phyloP scores from a whole-genome alignment of 345 rosid species.

The Alliaria petiolata region DNA sequence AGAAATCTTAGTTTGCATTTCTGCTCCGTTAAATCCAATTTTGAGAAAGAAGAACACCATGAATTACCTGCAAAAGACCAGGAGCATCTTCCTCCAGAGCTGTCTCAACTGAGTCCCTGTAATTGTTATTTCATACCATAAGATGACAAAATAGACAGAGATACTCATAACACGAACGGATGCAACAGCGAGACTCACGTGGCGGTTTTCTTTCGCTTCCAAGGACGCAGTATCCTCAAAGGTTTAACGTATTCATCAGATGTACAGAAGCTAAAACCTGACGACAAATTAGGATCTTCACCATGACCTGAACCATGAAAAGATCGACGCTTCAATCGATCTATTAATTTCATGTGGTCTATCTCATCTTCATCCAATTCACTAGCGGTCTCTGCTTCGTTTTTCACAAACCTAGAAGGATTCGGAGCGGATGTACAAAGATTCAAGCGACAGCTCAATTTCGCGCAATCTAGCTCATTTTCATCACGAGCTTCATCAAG shows the following conservation, averaged over 20 bases:
- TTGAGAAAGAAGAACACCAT: neutral
- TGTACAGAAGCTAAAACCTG: constrained; percentile 30
- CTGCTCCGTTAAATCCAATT: neutral
- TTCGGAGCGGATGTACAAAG: constrained; percentile 4
- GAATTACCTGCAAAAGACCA: constrained; percentile 77
- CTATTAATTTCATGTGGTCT: constrained; percentile 61
- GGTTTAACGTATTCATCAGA: constrained; percentile 34
- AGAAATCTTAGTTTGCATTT: neutral
- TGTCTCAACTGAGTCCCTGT: constrained; percentile 76
- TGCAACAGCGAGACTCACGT: constrained; percentile 43
- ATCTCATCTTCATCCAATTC: constrained; percentile 40
- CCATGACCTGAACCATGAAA: constrained; percentile 24
- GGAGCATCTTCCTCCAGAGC: constrained; percentile 96
- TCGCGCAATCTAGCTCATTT: constrained; percentile 11
- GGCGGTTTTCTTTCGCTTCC: constrained; percentile 83
- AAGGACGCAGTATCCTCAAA: constrained; percentile 29
- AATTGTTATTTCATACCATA: constrained; percentile 17
- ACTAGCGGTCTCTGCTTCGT: constrained; percentile 34
- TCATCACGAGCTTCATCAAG: neutral
- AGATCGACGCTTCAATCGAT: constrained; percentile 48
- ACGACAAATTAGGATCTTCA: constrained; percentile 24
- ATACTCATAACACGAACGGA: neutral
- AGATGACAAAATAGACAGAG: neutral
- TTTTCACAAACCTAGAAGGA: constrained; percentile 36
- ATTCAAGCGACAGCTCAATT: constrained; percentile 22